phyloP scores from a whole-genome alignment of 1,139 yeast genomes.

The Candida albicans region DNA sequence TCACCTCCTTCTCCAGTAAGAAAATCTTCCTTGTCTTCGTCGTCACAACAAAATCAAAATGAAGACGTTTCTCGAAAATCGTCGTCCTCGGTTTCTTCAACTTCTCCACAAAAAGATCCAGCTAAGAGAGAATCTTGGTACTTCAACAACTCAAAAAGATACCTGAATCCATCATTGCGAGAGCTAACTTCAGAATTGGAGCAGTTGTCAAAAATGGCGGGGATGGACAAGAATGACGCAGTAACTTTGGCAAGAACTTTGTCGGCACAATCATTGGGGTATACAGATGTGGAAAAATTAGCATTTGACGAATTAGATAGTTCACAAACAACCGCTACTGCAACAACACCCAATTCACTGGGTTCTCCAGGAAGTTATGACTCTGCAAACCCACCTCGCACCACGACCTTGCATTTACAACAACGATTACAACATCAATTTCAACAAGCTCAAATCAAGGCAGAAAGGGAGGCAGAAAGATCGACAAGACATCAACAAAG shows the following conservation, averaged over 20 bases:
- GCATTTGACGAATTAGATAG: slow-evolving; percentile 41
- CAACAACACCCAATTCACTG: slow-evolving; percentile 1
- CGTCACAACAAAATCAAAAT: slow-evolving; percentile 3
- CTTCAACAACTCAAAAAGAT: slow-evolving; percentile 17
- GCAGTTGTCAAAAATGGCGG: slow-evolving; percentile 65
- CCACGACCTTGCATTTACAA: slow-evolving; percentile 16
- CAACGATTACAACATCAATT: slow-evolving; percentile 19
- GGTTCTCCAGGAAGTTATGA: slow-evolving; percentile 7
- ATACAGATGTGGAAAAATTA: slow-evolving; percentile 50
- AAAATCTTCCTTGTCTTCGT: background rate
- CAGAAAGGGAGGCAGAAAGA: slow-evolving; percentile 12
- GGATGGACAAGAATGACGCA: slow-evolving; percentile 72
- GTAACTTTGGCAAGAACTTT: slow-evolving; percentile 72
- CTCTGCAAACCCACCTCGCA: slow-evolving; percentile 8
- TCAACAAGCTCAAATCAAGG: slow-evolving; percentile 13
- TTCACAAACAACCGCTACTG: slow-evolving; percentile 3
- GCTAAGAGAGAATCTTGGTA: slow-evolving; percentile 16
- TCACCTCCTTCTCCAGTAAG: background rate
- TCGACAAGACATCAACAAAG: slow-evolving; percentile 1
- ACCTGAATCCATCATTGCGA: slow-evolving; percentile 57
- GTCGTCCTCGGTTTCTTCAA: slow-evolving; percentile 13
- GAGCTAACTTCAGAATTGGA: slow-evolving; percentile 69
- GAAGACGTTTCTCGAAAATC: slow-evolving; percentile 6
- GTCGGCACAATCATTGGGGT: slow-evolving; percentile 59
- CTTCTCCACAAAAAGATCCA: slow-evolving; percentile 14